These are phyloP conservation scores for Metarhizium anisopliae DNA, from an alignment of 2,329 filamentous ascomycete genomes.

Conservation along the genomic window DNA sequence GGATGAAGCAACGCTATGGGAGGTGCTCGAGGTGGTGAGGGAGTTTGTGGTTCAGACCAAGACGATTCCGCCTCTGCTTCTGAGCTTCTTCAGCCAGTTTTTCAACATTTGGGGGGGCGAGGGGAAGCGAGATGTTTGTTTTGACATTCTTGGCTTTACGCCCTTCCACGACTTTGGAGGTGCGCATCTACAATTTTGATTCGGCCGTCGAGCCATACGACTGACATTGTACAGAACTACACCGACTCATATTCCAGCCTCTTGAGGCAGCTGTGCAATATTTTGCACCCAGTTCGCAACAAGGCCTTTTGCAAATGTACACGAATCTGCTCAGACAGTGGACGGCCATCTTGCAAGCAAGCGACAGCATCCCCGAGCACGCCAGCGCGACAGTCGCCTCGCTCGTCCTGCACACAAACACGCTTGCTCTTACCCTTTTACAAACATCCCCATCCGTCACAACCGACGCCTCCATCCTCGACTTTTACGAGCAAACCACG, in stretches of 20 bases:
- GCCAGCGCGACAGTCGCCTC: constrained; percentile 29
- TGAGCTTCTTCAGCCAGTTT: constrained; percentile 43
- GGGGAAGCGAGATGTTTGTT: constrained; percentile 41
- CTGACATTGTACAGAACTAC: constrained; percentile 35
- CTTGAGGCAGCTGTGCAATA: constrained; percentile 44
- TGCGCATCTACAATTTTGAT: constrained; percentile 18
- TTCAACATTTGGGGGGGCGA: constrained; percentile 54
- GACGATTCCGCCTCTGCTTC: constrained; percentile 38
- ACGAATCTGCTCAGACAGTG: constrained; percentile 55
- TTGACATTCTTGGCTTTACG: constrained; percentile 48
- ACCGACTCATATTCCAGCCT: constrained; percentile 35
- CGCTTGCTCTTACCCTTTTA: constrained; percentile 49
- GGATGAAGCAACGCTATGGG: constrained; percentile 38
- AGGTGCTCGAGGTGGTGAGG: constrained; percentile 45
- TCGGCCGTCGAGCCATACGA: neutral
- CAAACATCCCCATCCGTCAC: constrained; percentile 38
- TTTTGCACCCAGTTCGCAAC: constrained; percentile 41
- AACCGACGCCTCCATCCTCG: constrained; percentile 49
- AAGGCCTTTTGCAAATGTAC: constrained; percentile 58
- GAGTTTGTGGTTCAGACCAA: constrained; percentile 49
- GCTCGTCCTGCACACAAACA: constrained; percentile 41
- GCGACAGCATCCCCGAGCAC: constrained; percentile 23
- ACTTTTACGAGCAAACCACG: constrained; percentile 60
- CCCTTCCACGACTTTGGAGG: constrained; percentile 49
- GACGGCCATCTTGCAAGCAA: constrained; percentile 35